Evolutionary conservation across 306 rosid genomes (phyloP), one percentile per base, ranked within the genome.

Genomic region (Pyrus bretschneideri): DNA sequence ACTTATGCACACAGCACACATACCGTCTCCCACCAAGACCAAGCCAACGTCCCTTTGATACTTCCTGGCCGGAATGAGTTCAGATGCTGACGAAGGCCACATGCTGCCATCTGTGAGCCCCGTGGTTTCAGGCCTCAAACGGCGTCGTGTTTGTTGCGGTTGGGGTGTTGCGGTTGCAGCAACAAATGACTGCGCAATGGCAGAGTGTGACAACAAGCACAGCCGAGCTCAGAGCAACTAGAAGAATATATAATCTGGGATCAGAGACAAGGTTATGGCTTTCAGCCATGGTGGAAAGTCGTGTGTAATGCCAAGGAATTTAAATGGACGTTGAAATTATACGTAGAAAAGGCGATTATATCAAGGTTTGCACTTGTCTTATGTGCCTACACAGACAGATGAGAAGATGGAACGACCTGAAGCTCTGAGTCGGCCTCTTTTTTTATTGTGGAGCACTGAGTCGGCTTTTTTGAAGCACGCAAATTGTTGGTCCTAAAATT

Each of bases 1-100:
- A 46, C 86, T 82, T 61, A 89, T 80, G 64, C 96, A 91, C 42
- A 91, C 88, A 0, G 87, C 88, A 69, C 93, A 91, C 1, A 80
- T 85, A 59, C 59, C 85, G 13, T 67, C 77, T 8, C 73, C 81
- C 0, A 8, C 69, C 58, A 44, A 61, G 29, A 25, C 70, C 68
- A 63, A 63, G 68, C 44, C 44, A 71, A 46, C 22, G 6, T 13
- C 55, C 52, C 62, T 76, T 25, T 66, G 29, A 9, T 84, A 84
- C 59, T 78, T 83, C 72, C 83, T 85, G 0, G 85, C 69, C 9
- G 93, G 92, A 69, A 91, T 87, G 59, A 83, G 21, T n/a, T 76
- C 74, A 15, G 76, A 82, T 33, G 57, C 69, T 0, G 85, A 55
- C 1, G 83, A 42, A 8, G 35, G 61, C 64, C 45, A 70, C 3